phyloP scores from a whole-genome alignment of 2,329 filamentous ascomycete genomes.

The Talaromyces sp. region DNA sequence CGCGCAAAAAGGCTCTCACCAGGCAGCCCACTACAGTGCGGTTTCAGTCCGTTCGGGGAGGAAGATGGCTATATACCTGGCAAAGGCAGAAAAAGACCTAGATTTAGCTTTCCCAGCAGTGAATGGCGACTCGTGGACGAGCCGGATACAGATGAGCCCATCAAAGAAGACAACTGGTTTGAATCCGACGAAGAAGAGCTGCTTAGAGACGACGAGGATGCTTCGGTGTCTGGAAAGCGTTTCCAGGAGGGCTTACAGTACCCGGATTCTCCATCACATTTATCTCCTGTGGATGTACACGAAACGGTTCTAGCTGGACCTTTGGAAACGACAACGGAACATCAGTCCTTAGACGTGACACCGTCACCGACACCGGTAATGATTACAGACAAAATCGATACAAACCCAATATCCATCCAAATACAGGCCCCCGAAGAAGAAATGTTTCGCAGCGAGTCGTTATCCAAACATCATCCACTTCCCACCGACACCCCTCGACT shows the following conservation, averaged over 20 bases:
- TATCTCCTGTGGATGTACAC: neutral
- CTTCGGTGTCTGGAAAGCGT: neutral
- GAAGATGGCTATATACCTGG: conserved; percentile 58
- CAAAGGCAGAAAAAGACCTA: conserved; percentile 62
- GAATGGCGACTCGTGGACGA: conserved; percentile 70
- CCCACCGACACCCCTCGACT: conserved; percentile 33
- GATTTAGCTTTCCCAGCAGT: conserved; percentile 60
- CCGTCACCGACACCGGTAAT: neutral
- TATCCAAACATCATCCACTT: conserved; percentile 4
- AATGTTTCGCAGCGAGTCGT: neutral
- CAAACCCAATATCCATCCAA: neutral
- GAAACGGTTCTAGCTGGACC: neutral
- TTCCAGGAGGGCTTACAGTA: neutral
- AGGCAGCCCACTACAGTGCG: conserved; percentile 58
- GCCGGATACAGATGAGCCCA: conserved; percentile 39
- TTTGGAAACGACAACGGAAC: neutral
- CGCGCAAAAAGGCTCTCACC: conserved; percentile 66
- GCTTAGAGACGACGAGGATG: neutral
- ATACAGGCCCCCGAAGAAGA: neutral
- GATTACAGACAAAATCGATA: neutral
- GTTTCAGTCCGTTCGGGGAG: conserved; percentile 61
- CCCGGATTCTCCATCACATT: neutral
- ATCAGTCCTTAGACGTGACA: neutral
- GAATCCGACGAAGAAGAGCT: conserved; percentile 10
- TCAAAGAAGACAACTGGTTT: conserved; percentile 5